A percentile compares a stretch with the other conserved stretches of the same genome.
Conservation (phyloP, 495 filamentous ascomycete species). For the Hypoxylon perforatum region DNA sequence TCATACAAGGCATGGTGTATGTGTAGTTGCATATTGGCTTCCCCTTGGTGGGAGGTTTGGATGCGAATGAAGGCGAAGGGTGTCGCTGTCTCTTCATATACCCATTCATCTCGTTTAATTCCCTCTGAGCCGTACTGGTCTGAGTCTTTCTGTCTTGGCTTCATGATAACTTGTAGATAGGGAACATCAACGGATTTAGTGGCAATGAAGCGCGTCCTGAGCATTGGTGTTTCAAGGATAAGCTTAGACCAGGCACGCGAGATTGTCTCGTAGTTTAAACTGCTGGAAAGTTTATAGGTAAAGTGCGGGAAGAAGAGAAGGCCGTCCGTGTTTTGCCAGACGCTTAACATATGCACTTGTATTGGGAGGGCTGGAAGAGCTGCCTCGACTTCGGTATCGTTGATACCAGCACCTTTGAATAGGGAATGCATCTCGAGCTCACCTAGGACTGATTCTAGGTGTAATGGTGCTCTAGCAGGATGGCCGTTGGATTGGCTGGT, state of each 20-base stretch:
- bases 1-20: conserved; percentile 87
- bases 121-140: conserved; percentile 2
- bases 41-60: conserved; percentile 2
- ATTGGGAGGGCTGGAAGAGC: conserved; percentile 74
- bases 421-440: conserved; percentile 46
- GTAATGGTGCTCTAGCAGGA: background rate
- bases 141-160: conserved; percentile 19
- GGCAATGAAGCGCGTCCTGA: conserved; percentile 71
- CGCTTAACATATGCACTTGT: conserved; percentile 75
- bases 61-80: conserved; percentile 33
- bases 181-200: conserved; percentile 57
- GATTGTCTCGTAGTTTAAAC: conserved; percentile 50
- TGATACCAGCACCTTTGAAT: conserved; percentile 45
- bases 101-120: conserved; percentile 26
- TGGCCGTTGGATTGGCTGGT: background rate
- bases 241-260: conserved; percentile 66
- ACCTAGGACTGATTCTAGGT: conserved; percentile 39
- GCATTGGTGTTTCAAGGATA: conserved; percentile 62
- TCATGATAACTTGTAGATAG: conserved; percentile 64
- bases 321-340: conserved; percentile 72
- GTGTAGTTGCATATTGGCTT: conserved; percentile 53
- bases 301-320: conserved; percentile 73
- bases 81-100: conserved; percentile 16
- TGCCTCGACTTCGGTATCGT: conserved; percentile 58
- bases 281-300: conserved; percentile 56